A percentile compares a stretch with the other conserved stretches of the same genome.
phyloP scores from a whole-genome alignment of 495 filamentous ascomycete species.

The Penicillium fimorum region DNA sequence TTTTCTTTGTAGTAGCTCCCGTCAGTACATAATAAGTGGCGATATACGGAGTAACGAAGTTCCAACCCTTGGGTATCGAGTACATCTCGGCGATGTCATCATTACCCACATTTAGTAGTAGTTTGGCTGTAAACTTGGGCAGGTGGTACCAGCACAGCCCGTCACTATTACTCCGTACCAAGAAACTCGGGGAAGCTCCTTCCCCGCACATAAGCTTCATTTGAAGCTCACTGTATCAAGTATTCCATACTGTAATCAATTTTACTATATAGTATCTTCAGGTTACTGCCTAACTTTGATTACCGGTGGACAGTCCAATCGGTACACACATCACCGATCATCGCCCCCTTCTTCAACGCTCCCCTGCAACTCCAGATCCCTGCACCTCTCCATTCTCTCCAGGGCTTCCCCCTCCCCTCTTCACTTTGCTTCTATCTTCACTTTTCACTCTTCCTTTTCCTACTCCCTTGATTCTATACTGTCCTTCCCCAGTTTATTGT shows the following conservation, averaged over 20 bases:
- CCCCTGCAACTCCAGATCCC: slow-evolving; percentile 5
- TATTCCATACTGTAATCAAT: slow-evolving; percentile 1
- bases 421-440: slow-evolving; percentile 18
- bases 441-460: slow-evolving; percentile 12
- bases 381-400: slow-evolving; percentile 9
- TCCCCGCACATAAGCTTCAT: slow-evolving; percentile 12
- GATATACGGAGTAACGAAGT: background rate
- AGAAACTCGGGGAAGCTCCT: slow-evolving; percentile 8
- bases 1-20: background rate
- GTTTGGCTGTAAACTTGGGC: background rate
- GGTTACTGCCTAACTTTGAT: slow-evolving; percentile 1
- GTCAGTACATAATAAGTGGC: background rate
- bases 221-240: background rate
- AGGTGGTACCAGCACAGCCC: background rate
- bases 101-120: slow-evolving; percentile 11
- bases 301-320: background rate
- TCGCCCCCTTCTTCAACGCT: slow-evolving; percentile 23
- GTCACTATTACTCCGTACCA: slow-evolving; percentile 5
- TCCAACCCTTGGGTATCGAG: background rate
- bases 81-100: slow-evolving; percentile 19
- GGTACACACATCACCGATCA: slow-evolving; percentile 9
- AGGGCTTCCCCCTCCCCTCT: slow-evolving; percentile 4
- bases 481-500: slow-evolving; percentile 14
- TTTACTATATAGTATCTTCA: background rate
- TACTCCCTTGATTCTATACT: slow-evolving; percentile 16